Evolutionary conservation across 345 rosid genomes (phyloP).

Genomic region (Gossypium ekmanianum): DNA sequence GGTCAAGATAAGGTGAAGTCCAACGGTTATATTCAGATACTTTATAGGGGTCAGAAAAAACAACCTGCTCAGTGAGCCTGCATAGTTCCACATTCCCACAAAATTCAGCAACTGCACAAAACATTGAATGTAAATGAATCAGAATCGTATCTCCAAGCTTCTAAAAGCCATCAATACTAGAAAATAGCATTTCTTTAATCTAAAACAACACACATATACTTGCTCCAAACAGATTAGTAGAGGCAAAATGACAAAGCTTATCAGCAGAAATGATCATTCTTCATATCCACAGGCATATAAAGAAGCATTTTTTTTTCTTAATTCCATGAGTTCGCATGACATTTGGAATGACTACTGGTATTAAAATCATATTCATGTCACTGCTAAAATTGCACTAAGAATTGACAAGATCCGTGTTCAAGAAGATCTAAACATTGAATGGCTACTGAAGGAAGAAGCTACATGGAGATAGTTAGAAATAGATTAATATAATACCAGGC

Average conservation of each 20-base stretch:
- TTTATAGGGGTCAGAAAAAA: conserved; percentile 90
- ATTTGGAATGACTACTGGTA: neutral
- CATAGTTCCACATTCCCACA: conserved; percentile 94
- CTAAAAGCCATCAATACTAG: neutral
- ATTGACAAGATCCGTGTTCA: neutral
- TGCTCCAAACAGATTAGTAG: neutral
- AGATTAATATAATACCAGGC: neutral
- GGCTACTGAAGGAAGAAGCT: neutral
- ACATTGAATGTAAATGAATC: conserved; percentile 16
- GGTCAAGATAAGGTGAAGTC: conserved; percentile 85
- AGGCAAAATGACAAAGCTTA: conserved; percentile 3
- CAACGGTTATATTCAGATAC: conserved; percentile 67
- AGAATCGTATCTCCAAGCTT: conserved; percentile 16
- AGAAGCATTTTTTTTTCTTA: neutral
- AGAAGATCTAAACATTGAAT: neutral
- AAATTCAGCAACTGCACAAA: conserved; percentile 78
- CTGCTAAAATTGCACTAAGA: neutral
- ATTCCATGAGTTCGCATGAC: neutral
- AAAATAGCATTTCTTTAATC: neutral
- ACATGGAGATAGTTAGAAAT: neutral
- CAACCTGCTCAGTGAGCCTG: conserved; percentile 91
- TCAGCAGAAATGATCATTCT: neutral
- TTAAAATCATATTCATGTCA: neutral
- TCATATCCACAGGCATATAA: conserved; percentile 22
- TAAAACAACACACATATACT: too few relatives aligned